Evolutionary conservation across 176 grass and related monocot species (phyloP).

Genomic region (Phragmites australis): DNA sequence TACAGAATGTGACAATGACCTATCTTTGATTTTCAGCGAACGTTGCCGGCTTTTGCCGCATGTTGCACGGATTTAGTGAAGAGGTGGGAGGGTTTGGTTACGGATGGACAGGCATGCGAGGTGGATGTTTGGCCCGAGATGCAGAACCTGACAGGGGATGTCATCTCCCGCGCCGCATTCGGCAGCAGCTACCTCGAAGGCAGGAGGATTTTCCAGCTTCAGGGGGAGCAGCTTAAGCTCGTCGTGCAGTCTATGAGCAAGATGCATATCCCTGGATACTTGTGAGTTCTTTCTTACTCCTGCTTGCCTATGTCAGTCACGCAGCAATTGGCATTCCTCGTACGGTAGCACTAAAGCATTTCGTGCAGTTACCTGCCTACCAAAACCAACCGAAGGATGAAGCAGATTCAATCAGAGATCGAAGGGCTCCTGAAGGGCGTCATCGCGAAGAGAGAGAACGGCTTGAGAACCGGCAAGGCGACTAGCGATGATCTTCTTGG

Average conservation of each 20-base stretch:
- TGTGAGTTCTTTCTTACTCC: slow-evolving; percentile 32
- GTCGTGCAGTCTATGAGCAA: slow-evolving; percentile 22
- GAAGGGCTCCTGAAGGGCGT: slow-evolving; percentile 48
- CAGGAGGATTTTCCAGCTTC: slow-evolving; percentile 60
- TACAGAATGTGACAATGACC: neutral
- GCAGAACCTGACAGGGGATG: slow-evolving; percentile 56
- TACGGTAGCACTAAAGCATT: neutral
- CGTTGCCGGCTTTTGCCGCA: slow-evolving; percentile 60
- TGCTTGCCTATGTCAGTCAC: neutral
- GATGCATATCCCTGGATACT: slow-evolving; percentile 60
- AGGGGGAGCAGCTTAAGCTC: slow-evolving; percentile 56
- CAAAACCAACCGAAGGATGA: slow-evolving; percentile 57
- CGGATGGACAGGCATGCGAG: slow-evolving; percentile 37
- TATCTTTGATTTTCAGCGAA: slow-evolving; percentile 30
- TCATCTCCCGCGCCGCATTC: slow-evolving; percentile 76
- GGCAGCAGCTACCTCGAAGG: slow-evolving; percentile 78
- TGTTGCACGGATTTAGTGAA: slow-evolving; percentile 54
- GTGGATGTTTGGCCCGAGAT: slow-evolving; percentile 70
- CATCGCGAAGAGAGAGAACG: slow-evolving; percentile 59
- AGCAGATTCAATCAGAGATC: slow-evolving; percentile 48
- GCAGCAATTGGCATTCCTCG: too few species aligned
- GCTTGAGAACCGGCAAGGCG: slow-evolving; percentile 21
- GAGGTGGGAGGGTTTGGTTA: slow-evolving; percentile 55
- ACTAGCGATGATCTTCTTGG: slow-evolving; percentile 51
- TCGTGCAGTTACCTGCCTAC: slow-evolving; percentile 50